Conservation (phyloP, 768 basidiomycete genomes). For the Termitomyces sp. region DNA sequence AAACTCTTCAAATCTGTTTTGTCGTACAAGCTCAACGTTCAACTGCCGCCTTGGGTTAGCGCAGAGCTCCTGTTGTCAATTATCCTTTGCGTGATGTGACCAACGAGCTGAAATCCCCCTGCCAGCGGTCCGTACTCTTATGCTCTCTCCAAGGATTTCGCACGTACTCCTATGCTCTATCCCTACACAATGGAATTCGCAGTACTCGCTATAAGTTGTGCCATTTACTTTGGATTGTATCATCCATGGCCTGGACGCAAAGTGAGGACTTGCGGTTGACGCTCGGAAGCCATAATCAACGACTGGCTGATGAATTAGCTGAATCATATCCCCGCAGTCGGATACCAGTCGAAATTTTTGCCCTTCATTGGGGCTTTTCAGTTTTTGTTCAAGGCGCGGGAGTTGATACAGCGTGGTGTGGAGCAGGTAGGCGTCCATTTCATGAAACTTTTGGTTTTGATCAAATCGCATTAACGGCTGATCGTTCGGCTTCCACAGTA, state of each 20-base stretch:
- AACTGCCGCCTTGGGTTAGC: no score
- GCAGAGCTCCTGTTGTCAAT: no score
- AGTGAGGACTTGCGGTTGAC: background rate
- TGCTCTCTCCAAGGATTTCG: no score
- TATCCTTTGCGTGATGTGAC: no score
- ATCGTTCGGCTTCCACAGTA: slow-evolving; percentile 13
- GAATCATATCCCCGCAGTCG: slow-evolving; percentile 21
- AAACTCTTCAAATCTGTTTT: no score
- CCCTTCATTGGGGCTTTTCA: slow-evolving; percentile 16
- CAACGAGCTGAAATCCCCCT: no score
- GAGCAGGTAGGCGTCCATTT: slow-evolving; percentile 13
- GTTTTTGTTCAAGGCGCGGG: slow-evolving; percentile 18
- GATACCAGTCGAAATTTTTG: slow-evolving; percentile 19
- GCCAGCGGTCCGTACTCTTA: no score
- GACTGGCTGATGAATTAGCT: background rate
- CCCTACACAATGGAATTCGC: no score
- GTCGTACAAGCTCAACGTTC: no score
- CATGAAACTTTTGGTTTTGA: background rate
- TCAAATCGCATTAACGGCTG: background rate
- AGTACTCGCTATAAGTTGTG: background rate
- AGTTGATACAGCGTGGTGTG: slow-evolving; percentile 23
- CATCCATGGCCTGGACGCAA: background rate
- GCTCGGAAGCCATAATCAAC: background rate
- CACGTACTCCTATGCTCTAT: no score
- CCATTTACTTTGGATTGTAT: background rate